A percentile compares a stretch with the other conserved stretches of the same genome.
Conservation (phyloP, 768 basidiomycete species). For the Tylopilus intermedius region DNA sequence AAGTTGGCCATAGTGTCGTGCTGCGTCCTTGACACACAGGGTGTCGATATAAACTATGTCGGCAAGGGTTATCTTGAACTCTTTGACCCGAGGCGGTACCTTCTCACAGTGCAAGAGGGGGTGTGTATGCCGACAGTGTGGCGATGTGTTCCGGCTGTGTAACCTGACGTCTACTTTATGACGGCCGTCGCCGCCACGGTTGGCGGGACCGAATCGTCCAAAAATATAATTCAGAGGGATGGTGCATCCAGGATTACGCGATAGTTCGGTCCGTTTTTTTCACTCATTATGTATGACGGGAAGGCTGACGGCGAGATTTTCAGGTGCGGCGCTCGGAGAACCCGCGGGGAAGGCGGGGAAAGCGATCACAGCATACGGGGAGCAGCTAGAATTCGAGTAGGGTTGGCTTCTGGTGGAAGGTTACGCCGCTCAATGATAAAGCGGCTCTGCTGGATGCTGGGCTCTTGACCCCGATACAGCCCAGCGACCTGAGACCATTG, state of each 20-base stretch:
- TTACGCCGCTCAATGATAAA: neutral
- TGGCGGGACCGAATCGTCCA: neutral
- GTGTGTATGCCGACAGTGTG: neutral
- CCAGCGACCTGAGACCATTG: neutral
- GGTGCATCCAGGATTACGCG: neutral
- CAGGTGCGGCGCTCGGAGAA: neutral
- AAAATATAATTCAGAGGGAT: no score
- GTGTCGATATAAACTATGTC: no score
- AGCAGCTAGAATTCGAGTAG: neutral
- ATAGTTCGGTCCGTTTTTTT: neutral
- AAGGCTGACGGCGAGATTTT: no score
- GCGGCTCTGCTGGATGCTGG: neutral
- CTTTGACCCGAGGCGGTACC: no score
- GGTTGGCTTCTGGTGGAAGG: neutral
- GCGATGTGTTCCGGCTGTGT: neutral
- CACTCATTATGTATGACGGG: neutral
- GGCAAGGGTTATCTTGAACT: neutral
- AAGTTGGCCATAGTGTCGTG: no score
- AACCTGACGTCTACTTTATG: neutral
- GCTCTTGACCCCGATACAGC: neutral
- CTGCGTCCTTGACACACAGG: no score
- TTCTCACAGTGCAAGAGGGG: neutral
- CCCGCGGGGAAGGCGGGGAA: neutral
- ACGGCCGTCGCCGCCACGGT: neutral
- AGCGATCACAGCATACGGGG: neutral